Base-by-base conservation (phyloP, 495 filamentous ascomycete genomes). In the Sordaria brevicollis region DNA sequence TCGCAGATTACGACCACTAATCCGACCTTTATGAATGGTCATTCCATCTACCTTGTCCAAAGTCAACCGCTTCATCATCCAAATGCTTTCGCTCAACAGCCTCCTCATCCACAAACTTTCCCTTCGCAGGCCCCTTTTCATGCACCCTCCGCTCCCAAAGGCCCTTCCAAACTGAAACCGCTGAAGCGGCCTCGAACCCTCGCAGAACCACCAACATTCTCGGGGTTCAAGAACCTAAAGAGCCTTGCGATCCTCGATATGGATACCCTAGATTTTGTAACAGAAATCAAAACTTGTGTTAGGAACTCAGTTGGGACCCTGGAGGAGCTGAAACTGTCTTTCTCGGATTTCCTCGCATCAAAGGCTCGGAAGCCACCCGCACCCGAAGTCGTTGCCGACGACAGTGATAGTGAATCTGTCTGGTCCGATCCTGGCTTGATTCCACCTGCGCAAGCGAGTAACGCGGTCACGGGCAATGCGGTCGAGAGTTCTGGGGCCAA, bases 231-330 rank as follows among this genome's bases (percentile, higher is more conserved):
- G 43, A 78, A 82, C 43, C 80, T 90, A 19, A 83, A 83, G 70
- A 84, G 72, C 35, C 78, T 90, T 34, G 74, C 82, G 11, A 80
- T 89, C 1, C 77, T 89, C 65, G 86, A 89, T 67, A 86, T 90
- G 6, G 86, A 89, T 31, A 80, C 71, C 15, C 79, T 88, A 10
- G 87, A 89, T 25, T 80, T 86, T 37, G 71, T 89, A 5, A 69
- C 78, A 2, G 87, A 89, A 76, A 77, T 90, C 67, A 80, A 83
- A 35, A 65, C 76, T 3, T 89, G 86, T 69, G 76, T 90, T 29
- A 75, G 76, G 38, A 82, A 83, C 70, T 88, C 81, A 13, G 81
- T 83, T 0, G 79, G 81, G 7, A 83, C 83, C 2, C 79, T 90
- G 31, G 81, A 79, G 25, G 81, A 81, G 54, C 74, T 90, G 33